phyloP scores from a whole-genome alignment of 495 filamentous ascomycete genomes.

The Aspergillus sparsus region DNA sequence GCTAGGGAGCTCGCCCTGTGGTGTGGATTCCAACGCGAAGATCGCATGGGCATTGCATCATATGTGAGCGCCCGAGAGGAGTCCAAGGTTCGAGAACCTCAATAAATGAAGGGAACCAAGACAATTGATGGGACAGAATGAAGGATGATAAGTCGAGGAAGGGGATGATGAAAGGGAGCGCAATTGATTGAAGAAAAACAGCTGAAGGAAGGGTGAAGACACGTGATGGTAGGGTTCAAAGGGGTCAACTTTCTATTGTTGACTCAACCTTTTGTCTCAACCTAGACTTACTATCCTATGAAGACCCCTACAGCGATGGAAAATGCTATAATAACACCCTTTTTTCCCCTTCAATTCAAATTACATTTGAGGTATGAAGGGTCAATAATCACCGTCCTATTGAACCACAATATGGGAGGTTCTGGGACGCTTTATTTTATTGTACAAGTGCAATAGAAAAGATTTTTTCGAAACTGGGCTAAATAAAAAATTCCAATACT shows the following conservation, averaged over 20 bases:
- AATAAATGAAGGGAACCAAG: constrained; percentile 3
- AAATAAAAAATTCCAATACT: too few species aligned
- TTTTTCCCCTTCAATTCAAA: not conserved
- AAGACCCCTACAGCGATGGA: not conserved
- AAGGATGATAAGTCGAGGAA: constrained; percentile 6
- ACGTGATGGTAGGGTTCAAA: not conserved
- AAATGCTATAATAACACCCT: constrained; percentile 1
- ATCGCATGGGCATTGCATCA: constrained; percentile 15
- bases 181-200: constrained; percentile 7
- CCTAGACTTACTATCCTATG: not conserved
- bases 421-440: not conserved
- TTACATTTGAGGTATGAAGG: constrained; percentile 2
- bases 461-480: too few species aligned
- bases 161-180: constrained; percentile 6
- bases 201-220: not conserved
- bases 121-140: constrained; percentile 7
- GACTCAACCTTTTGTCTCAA: not conserved
- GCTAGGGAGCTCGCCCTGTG: not conserved
- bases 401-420: not conserved
- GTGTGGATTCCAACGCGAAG: not conserved
- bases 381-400: not conserved
- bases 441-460: too few species aligned
- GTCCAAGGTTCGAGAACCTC: not conserved
- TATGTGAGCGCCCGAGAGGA: not conserved
- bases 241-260: not conserved